phyloP scores from a whole-genome alignment of 768 basidiomycete genomes.

The Neoboletus brunneissimus region DNA sequence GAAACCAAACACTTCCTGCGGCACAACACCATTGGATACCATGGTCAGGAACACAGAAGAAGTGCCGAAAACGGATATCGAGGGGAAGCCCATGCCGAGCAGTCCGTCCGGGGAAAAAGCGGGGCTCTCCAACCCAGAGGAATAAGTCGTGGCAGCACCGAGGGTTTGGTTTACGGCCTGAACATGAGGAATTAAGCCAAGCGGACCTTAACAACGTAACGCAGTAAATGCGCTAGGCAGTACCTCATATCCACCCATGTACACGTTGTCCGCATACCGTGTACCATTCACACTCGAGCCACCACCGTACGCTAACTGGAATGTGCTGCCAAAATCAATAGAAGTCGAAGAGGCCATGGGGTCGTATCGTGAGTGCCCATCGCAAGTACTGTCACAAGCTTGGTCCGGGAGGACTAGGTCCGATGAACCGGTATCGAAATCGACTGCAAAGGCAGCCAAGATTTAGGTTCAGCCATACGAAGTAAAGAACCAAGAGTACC shows the following conservation, averaged over 20 bases:
- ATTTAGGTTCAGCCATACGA: background rate
- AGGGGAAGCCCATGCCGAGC: conserved; percentile 42
- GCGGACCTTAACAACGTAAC: conserved; percentile 1
- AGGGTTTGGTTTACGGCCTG: conserved; percentile 41
- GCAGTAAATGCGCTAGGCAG: conserved; percentile 14
- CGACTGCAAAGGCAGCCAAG: conserved; percentile 33
- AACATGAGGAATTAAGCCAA: background rate
- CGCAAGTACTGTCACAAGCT: conserved; percentile 30
- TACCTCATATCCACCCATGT: conserved; percentile 37
- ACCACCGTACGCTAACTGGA: conserved; percentile 37
- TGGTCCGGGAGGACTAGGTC: conserved; percentile 44
- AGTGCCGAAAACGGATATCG: conserved; percentile 35
- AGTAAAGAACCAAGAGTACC: conserved; percentile 27
- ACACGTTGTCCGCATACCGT: conserved; percentile 44
- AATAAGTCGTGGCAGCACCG: conserved; percentile 42
- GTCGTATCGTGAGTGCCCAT: conserved; percentile 32
- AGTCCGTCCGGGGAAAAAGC: conserved; percentile 40
- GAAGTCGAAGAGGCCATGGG: conserved; percentile 33
- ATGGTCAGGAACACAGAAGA: conserved; percentile 47
- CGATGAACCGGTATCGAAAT: conserved; percentile 53
- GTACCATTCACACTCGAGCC: conserved; percentile 39
- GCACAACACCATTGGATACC: conserved; percentile 32
- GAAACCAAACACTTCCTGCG: conserved; percentile 45
- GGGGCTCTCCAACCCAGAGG: conserved; percentile 25
- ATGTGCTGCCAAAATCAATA: conserved; percentile 20